Evolutionary conservation across 139 green algal genomes (phyloP).

Genomic region (Klebsormidium nitens): DNA sequence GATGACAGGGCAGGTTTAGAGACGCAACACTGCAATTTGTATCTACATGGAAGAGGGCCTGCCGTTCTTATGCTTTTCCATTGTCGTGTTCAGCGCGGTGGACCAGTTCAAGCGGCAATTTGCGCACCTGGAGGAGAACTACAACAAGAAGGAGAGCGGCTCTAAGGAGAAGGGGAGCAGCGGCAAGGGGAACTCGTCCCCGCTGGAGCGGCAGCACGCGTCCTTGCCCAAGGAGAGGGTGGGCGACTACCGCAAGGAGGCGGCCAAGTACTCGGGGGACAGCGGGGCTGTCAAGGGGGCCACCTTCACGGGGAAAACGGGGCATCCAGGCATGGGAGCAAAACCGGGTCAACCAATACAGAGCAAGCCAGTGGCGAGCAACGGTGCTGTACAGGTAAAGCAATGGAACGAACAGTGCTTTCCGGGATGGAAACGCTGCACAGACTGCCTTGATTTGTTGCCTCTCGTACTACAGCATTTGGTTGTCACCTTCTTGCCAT

Average conservation of each 20-base stretch:
- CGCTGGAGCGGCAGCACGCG: slow-evolving; percentile 29
- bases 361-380: no score
- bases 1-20: no score
- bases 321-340: background rate
- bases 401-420: no score
- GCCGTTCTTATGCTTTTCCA: slow-evolving; percentile 18
- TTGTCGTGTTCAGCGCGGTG: slow-evolving; percentile 43
- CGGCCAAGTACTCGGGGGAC: slow-evolving; percentile 26
- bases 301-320: background rate
- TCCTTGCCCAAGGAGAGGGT: slow-evolving; percentile 30
- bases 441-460: no score
- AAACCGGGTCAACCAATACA: no score
- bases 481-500: no score
- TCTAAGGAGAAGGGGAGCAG: no score
- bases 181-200: no score
- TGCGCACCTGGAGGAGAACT: slow-evolving; percentile 71
- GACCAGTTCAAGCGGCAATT: slow-evolving; percentile 98
- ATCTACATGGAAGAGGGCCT: slow-evolving; percentile 7
- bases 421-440: no score
- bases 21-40: background rate
- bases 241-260: slow-evolving; percentile 28
- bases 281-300: background rate
- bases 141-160: slow-evolving; percentile 29
- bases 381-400: no score
- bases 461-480: no score